Base-by-base conservation (phyloP, 257 asterid genomes). In the Salvia splendens region DNA sequence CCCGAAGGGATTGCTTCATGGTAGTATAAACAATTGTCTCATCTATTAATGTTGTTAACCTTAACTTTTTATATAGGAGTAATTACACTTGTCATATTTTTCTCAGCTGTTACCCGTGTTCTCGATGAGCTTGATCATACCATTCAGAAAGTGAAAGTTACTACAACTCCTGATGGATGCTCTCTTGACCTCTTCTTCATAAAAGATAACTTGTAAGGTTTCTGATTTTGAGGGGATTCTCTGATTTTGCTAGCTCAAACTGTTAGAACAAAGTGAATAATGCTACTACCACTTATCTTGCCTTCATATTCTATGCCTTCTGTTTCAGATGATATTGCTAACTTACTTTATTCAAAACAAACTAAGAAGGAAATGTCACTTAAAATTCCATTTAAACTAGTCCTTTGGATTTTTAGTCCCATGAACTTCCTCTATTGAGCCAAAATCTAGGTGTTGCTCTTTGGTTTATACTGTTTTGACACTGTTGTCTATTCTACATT, bases 71-170 rank as follows among this genome's bases (percentile, higher is more conserved):
- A 57, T 76, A 53, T 32, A 59, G 61, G 61, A 33, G 43, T 58
- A 8, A 17, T 69, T 17, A 64, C 51, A 48, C 55, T 67, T 28
- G 5, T 56, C 41, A 59, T 41, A 1, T 65, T 43, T 74, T 48
- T 40, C 32, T 5, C 78, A 91, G 92, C 89, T 83, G 96, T 85
- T 57, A 87, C 95, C 67, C 82, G 46, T 64, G 90, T 82, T 72
- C 85, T 89, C 17, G 84, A 76, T 73, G 92, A 85, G 76, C 95
- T 85, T 54, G 95, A 85, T 73, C 83, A 89, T 54, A 36, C 78
- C 4, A 89, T 85, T 75, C 92, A 87, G 77, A 74, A 84, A 75
- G 95, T 92, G 35, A 89, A 92, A 80, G 98, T 87, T 81, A 81
- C 87, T 41, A 87, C 91, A 36, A 86, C 92, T 16, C 98, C 95